Percentiles rank a stretch among this genome's conserved stretches.
phyloP scores from a whole-genome alignment of 805 yeast genomes.

The Pichia heedii region DNA sequence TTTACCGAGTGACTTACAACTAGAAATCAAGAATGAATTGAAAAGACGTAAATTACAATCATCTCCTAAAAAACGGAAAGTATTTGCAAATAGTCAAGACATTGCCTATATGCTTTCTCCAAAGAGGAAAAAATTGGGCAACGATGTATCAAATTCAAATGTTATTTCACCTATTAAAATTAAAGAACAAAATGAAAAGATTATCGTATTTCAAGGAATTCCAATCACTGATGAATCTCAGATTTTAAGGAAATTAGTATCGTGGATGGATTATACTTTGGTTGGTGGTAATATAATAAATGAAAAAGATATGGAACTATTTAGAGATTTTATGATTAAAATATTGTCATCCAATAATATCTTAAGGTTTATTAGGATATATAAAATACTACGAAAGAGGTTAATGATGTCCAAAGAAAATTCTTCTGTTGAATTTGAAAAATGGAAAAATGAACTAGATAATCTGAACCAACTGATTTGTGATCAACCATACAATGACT shows the following conservation, averaged over 20 bases:
- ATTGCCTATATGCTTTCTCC: constrained; percentile 14
- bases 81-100: constrained; percentile 9
- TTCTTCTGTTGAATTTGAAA: constrained; percentile 7
- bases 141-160: not conserved
- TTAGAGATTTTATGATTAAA: constrained; percentile 21
- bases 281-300: constrained; percentile 14
- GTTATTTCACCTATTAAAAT: constrained; percentile 3
- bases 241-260: constrained; percentile 10
- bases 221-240: constrained; percentile 12
- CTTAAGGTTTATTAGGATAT: constrained; percentile 14
- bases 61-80: constrained; percentile 15
- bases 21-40: constrained; percentile 50
- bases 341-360: constrained; percentile 17
- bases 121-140: constrained; percentile 1
- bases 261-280: constrained; percentile 22
- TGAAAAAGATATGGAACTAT: constrained; percentile 20
- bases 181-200: not conserved
- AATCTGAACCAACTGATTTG: constrained; percentile 12
- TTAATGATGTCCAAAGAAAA: not conserved
- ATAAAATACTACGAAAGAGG: constrained; percentile 7
- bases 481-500: constrained; percentile 5
- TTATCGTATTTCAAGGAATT: constrained; percentile 19
- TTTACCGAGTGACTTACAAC: constrained; percentile 57
- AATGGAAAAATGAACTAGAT: constrained; percentile 16
- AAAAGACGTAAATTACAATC: constrained; percentile 28